Evolutionary conservation across 169 alveolate species (phyloP), one percentile per base, ranked within the genome.

Genomic region (Cryptosporidium canis): DNA sequence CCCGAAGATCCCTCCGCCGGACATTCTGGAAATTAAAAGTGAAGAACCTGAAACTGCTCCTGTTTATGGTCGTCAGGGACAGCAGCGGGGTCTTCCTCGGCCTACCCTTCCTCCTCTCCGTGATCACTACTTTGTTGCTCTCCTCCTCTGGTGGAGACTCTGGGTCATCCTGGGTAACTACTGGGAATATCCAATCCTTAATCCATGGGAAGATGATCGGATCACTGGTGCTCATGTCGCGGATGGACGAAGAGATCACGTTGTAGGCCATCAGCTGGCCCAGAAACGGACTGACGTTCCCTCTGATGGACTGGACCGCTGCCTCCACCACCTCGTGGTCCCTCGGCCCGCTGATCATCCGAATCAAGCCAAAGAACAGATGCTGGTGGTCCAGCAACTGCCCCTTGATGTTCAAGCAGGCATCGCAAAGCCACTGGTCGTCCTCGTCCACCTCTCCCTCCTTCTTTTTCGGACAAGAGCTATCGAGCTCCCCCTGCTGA

Each of bases 351-450:
- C 77, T 61, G 18, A 43, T 43, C 70, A 58, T 77, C 41, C 87
- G 21, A 56, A 77, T 61, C 39, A 77, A n/a, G 5, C 47, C 44
- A 35, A 41, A 77, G 45, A 61, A 55, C 29, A 77, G 61, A 27
- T 55, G 27, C 27, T 35, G 39, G n/a, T 77, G 87, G 45, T 61
- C 87, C 9, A 55, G 27, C 11, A 77, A 29, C 48, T 77, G 77
- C 6, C 33, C 18, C 47, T 77, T 55, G 21, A 77, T 77, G 14
- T 41, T 41, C 66, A 77, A 58, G 31, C 87, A 77, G 44, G 29
- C 56, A 61, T 77, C 87, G 18, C 87, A 77, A 21, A 77, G 66
- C 87, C 87, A 77, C 31, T 63, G 71, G 16, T 61, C 87, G 61
- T 77, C 72, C 24, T 56, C 58, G 37, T 77, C 77, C 11, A 43